These are phyloP conservation scores for Volvox reticuliferus DNA, from an alignment of 139 green algal species.

Conservation along the genomic window DNA sequence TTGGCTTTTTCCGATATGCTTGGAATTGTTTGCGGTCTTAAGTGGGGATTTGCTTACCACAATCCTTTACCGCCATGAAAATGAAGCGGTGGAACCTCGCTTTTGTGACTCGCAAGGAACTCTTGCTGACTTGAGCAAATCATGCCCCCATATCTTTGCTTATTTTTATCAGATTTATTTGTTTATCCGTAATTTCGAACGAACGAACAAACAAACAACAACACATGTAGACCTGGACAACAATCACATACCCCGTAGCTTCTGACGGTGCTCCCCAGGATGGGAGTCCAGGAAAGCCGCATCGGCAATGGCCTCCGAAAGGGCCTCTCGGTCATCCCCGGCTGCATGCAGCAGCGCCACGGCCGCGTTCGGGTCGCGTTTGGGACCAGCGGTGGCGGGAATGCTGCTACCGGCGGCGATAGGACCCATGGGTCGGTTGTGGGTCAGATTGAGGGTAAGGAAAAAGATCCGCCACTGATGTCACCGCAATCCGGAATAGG, in stretches of 20 bases:
- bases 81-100: too few species aligned
- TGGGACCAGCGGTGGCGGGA: neutral
- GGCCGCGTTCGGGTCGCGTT: slow-evolving; percentile 19
- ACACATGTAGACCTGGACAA: neutral
- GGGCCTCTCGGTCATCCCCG: slow-evolving; percentile 74
- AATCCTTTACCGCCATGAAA: too few species aligned
- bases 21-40: too few species aligned
- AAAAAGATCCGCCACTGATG: neutral
- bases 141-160: neutral
- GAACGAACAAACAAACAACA: neutral
- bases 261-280: slow-evolving; percentile 86
- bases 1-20: too few species aligned
- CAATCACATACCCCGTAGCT: slow-evolving; percentile 73
- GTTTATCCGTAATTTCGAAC: neutral
- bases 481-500: neutral
- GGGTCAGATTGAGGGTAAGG: neutral
- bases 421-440: slow-evolving; percentile 13
- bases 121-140: neutral
- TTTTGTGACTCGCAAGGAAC: too few species aligned
- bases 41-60: too few species aligned
- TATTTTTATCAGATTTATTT: neutral
- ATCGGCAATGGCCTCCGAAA: slow-evolving; percentile 75
- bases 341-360: slow-evolving; percentile 65
- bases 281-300: slow-evolving; percentile 78
- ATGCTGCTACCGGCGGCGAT: neutral